Evolutionary conservation across 2,329 filamentous ascomycete species (phyloP).

Genomic region (Endoconidiophora polonica): DNA sequence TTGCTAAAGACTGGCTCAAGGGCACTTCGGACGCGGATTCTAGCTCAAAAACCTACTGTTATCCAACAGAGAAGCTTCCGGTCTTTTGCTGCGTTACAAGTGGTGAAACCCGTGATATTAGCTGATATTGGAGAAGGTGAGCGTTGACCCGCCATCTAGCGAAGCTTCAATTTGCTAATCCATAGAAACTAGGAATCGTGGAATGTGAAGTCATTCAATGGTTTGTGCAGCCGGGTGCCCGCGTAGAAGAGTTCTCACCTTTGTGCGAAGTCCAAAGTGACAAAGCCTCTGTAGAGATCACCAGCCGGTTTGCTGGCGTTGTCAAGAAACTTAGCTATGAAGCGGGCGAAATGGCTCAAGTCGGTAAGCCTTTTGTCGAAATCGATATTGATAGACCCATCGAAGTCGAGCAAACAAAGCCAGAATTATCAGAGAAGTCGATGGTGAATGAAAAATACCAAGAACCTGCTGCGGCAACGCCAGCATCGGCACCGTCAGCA

Average conservation of each 20-base stretch:
- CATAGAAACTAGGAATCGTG: slow-evolving; percentile 54
- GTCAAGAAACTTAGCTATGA: slow-evolving; percentile 96
- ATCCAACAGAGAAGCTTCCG: background rate
- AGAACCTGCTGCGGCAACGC: slow-evolving; percentile 17
- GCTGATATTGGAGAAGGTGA: slow-evolving; percentile 76
- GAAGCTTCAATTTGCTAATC: background rate
- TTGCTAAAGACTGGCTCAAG: slow-evolving; percentile 37
- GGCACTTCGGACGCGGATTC: slow-evolving; percentile 22
- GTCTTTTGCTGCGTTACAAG: slow-evolving; percentile 26
- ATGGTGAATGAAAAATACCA: slow-evolving; percentile 8
- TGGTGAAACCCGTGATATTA: slow-evolving; percentile 63
- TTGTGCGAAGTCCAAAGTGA: slow-evolving; percentile 97
- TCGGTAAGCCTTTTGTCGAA: slow-evolving; percentile 85
- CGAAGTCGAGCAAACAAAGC: background rate
- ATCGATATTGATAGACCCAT: slow-evolving; percentile 65
- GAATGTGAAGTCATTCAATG: slow-evolving; percentile 99
- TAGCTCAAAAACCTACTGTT: background rate
- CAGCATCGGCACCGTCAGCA: slow-evolving; percentile 18
- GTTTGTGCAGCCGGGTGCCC: slow-evolving; percentile 92
- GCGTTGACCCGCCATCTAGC: slow-evolving; percentile 13
- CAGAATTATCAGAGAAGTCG: background rate
- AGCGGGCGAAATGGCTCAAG: slow-evolving; percentile 87
- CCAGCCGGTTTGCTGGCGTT: slow-evolving; percentile 83
- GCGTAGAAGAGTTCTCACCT: slow-evolving; percentile 94
- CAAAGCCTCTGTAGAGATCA: slow-evolving; percentile 84